Evolutionary conservation across 2,329 filamentous ascomycete species (phyloP).

Genomic region (Thermothelomyces thermophilus): DNA sequence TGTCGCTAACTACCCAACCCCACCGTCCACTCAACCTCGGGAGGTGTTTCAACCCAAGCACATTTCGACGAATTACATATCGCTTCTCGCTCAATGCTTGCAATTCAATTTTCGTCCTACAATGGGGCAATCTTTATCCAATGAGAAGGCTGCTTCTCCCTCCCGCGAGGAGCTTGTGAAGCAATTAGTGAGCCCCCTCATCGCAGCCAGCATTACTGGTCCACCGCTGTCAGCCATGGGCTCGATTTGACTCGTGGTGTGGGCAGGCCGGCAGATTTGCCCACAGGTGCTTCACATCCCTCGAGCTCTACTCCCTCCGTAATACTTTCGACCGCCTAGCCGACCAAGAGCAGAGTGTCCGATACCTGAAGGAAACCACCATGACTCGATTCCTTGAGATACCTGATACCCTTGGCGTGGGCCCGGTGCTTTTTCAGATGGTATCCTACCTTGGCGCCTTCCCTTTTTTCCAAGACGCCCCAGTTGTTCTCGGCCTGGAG

Average conservation of each 20-base stretch:
- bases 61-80: too few relatives aligned
- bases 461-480: conserved; percentile 64
- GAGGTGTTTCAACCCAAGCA: too few relatives aligned
- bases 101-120: neutral
- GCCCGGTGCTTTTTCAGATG: conserved; percentile 65
- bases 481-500: conserved; percentile 61
- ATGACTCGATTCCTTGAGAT: conserved; percentile 66
- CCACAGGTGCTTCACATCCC: conserved; percentile 61
- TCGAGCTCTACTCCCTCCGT: conserved; percentile 68
- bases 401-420: conserved; percentile 61
- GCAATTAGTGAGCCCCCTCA: conserved; percentile 39
- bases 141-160: conserved; percentile 37
- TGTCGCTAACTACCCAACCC: too few relatives aligned
- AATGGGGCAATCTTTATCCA: conserved; percentile 49
- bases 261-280: conserved; percentile 56
- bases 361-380: conserved; percentile 64
- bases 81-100: conserved; percentile 4
- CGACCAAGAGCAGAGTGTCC: conserved; percentile 54
- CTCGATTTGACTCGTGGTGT: neutral
- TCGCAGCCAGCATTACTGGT: neutral
- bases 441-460: conserved; percentile 65
- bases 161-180: conserved; percentile 47
- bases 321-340: conserved; percentile 66
- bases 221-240: neutral
- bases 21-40: too few relatives aligned